Evolutionary conservation across 2,329 filamentous ascomycete genomes (phyloP).

Genomic region (Microcera coccophila): DNA sequence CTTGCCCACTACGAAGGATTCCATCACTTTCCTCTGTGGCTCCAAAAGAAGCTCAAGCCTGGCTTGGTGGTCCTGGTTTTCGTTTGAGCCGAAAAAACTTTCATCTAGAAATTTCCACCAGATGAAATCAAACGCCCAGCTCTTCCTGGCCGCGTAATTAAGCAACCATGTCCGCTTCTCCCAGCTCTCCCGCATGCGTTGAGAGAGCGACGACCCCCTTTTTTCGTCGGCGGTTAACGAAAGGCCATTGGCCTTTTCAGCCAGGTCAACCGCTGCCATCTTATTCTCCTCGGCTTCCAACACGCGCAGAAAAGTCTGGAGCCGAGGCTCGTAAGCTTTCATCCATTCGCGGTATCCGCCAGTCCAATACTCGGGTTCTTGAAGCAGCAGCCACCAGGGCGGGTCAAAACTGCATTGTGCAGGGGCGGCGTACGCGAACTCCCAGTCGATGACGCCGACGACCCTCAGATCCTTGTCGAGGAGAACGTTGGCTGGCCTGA

Average conservation of each 20-base stretch:
- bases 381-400: conserved; percentile 39
- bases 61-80: conserved; percentile 13
- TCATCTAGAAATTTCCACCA: conserved; percentile 37
- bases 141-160: conserved; percentile 34
- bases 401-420: conserved; percentile 33
- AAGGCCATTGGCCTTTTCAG: neutral
- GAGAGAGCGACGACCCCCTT: conserved; percentile 21
- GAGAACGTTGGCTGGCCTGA: conserved; percentile 32
- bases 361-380: conserved; percentile 31
- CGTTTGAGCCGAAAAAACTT: conserved; percentile 28
- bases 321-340: conserved; percentile 28
- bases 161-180: conserved; percentile 31
- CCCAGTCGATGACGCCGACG: conserved; percentile 39
- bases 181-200: conserved; percentile 36
- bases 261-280: too few relatives aligned
- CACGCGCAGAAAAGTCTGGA: conserved; percentile 32
- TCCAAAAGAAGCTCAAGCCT: conserved; percentile 16
- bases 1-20: neutral
- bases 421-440: conserved; percentile 36
- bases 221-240: neutral
- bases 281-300: conserved; percentile 30
- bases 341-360: conserved; percentile 30
- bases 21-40: neutral
- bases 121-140: conserved; percentile 36
- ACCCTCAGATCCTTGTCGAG: conserved; percentile 25